Base-by-base conservation (phyloP, 2,329 filamentous ascomycete genomes). In the Sporothrix brunneoviolacea region DNA sequence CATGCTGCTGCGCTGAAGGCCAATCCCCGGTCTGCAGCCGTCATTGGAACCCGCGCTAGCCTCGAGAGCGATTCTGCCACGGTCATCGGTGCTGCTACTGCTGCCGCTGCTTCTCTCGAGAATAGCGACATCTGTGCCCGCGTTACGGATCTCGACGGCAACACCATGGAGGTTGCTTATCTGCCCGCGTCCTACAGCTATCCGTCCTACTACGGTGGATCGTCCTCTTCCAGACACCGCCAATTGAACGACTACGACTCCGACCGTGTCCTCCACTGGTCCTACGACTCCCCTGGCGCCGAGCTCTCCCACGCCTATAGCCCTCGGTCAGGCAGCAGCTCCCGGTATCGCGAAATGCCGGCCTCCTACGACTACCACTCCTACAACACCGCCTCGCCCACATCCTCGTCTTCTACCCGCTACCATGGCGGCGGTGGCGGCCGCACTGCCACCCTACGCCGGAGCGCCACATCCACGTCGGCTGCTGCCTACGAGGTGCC, bases 121-220 rank as follows among this genome's bases (percentile, higher is more conserved):
- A 19, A 33, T 16, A 41, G 22, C 21, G 68, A 67, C 55, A 67
- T 59, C 57, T 65, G 61, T 69, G 77, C 67, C 71, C 80, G 70
- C 74, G 82, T 89, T 36, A 76, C 82, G 54, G 89, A 95, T 66
- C 76, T 88, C 49, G 88, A 95, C 69, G 87, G 87, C 45, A 94
- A 95, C 69, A 86, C 79, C 59, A 82, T 95, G 63, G 87, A 93
- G 62, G 85, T 88, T 27, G 80, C 91, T 44, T 86, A 82, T 64
- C 72, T 73, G 8, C 64, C 65, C 12, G 62, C 64, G 16, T 27
- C 19, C 35, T 57, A 60, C 36, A 65, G 65, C 30, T 68, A 71
- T 45, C 59, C 65, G 22, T 56, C 66, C 6, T 58, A 62, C 48
- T 64, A 70, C 55, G 57, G 51, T 30, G 65, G 66, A 19, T 63